Conservation (phyloP, 2,329 filamentous ascomycete species). For the Monilinia laxa region DNA sequence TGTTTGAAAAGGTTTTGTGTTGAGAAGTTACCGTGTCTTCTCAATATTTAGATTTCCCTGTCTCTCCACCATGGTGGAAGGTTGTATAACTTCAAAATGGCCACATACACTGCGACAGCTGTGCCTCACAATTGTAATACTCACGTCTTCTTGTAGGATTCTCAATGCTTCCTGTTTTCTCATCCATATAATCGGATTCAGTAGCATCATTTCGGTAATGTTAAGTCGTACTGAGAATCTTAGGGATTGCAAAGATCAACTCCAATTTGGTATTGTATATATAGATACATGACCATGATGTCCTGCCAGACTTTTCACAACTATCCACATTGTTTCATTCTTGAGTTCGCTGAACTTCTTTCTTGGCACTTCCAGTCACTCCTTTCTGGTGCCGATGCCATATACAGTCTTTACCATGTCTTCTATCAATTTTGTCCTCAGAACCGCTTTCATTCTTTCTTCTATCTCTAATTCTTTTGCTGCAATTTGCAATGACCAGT, state of each 20-base stretch:
- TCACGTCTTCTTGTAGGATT: constrained; percentile 2
- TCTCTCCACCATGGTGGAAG: background rate
- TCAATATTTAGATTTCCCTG: background rate
- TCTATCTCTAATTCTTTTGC: background rate
- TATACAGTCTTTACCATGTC: constrained; percentile 3
- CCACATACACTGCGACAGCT: background rate
- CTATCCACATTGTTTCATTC: background rate
- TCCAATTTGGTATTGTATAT: background rate
- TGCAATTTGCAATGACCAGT: background rate
- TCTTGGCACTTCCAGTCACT: constrained; percentile 1
- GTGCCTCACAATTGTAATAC: background rate
- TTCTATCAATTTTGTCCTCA: background rate
- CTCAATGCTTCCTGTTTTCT: background rate
- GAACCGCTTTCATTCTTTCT: constrained; percentile 14
- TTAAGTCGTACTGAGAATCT: background rate
- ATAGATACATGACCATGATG: background rate
- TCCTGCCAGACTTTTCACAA: background rate
- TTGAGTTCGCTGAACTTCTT: too few species aligned
- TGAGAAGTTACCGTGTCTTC: background rate
- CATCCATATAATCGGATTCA: background rate
- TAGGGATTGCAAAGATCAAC: background rate
- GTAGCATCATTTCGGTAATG: background rate
- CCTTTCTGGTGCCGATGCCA: background rate
- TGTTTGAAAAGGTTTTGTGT: too few species aligned
- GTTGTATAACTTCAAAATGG: background rate